phyloP scores from a whole-genome alignment of 441 rosid species.

The Corymbia citriodora region DNA sequence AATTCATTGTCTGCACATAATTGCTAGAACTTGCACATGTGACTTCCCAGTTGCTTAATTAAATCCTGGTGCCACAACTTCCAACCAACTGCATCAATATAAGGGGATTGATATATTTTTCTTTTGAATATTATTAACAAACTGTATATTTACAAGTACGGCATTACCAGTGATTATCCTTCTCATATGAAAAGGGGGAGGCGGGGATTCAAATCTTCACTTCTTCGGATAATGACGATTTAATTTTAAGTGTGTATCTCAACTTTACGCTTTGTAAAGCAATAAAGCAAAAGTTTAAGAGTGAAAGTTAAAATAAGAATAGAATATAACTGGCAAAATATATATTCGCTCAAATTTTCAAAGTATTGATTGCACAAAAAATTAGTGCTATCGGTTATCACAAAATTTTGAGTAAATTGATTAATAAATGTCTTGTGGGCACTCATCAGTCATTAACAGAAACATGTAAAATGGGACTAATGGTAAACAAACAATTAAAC shows the following conservation, averaged over 20 bases:
- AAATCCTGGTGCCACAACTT: neutral
- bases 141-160: neutral
- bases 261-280: too few species aligned
- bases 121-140: neutral
- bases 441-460: neutral
- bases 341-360: neutral
- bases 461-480: neutral
- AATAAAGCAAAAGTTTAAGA: too few species aligned
- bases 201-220: too few species aligned
- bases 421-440: neutral
- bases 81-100: neutral
- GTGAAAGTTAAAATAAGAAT: too few species aligned
- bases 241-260: too few species aligned
- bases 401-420: neutral
- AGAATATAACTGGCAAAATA: too few species aligned
- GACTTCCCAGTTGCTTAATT: neutral
- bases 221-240: too few species aligned
- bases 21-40: neutral
- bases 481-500: neutral
- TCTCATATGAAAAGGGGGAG: too few species aligned
- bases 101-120: rapidly evolving
- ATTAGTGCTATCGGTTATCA: neutral
- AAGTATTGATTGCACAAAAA: neutral
- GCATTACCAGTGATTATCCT: too few species aligned
- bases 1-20: neutral